Base-by-base conservation (phyloP, 805 yeast species). In the Wickerhamiella allomyrinae region DNA sequence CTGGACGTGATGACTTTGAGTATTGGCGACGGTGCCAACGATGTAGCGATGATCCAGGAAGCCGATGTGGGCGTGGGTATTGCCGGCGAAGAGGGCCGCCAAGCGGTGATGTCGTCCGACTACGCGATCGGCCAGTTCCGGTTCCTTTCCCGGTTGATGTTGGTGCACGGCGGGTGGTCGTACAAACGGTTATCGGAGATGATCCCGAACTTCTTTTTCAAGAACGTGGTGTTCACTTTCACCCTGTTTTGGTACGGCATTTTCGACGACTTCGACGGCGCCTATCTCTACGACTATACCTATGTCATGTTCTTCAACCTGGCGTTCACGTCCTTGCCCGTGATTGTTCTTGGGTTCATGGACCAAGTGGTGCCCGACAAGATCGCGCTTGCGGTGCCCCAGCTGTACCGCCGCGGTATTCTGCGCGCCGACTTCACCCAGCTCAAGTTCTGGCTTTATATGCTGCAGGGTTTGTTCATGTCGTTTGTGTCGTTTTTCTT, bases 81-180 rank as follows among this genome's bases (percentile, higher is more conserved):
- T 52, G 89, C 87, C 2, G 93, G 93, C 49, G 89, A 79, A 54
- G 93, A 81, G 61, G 93, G 93, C 42, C 62, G 93, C 37, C 89
- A 80, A 54, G 93, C 93, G 2, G 91, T 76, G 6, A 81, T 81
- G 93, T 76, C 85, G 1, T 76, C 89, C 0, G 93, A 81, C 61
- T 82, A 79, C 58, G 89, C 86, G 2, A 66, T 81, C 54, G 93
- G 87, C 3, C 89, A 82, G 57, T 81, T 81, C 65, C 60, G 85
- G 47, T 82, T 68, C 59, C 60, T 81, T 48, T 69, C 78, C 2
- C 63, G 86, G 47, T 63, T 81, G 43, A 60, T 82, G 39, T 60
- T 81, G 41, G 85, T 79, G 25, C 93, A 81, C 58, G 93, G 93
- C 17, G 68, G 87, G 46, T 82, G 89, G 86, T 77, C 84, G 1